Conservation (phyloP, 805 yeast species). For the Metschnikowia sp. region DNA sequence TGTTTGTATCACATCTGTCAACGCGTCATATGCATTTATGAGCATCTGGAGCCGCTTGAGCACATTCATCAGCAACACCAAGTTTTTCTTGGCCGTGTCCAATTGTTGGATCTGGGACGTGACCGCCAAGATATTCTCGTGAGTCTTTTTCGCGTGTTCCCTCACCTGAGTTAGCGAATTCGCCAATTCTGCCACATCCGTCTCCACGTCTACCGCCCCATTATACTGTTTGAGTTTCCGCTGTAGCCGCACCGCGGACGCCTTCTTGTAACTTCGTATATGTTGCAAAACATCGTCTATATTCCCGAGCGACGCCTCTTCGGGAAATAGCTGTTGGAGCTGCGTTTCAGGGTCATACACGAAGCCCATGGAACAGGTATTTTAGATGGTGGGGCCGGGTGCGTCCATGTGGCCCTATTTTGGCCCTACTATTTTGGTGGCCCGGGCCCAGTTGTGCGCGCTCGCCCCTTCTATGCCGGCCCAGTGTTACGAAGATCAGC, state of each 20-base stretch:
- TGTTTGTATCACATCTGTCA: constrained; percentile 44
- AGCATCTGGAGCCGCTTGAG: constrained; percentile 85
- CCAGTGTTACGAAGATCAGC: too few species aligned
- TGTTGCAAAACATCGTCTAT: constrained; percentile 14
- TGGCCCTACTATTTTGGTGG: too few species aligned
- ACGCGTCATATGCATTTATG: constrained; percentile 64
- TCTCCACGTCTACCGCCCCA: constrained; percentile 19
- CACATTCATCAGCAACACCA: constrained; percentile 81
- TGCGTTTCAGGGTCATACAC: constrained; percentile 18
- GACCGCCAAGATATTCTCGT: constrained; percentile 58
- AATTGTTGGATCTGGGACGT: constrained; percentile 74
- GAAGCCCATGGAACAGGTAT: constrained; percentile 12
- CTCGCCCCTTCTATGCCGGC: too few species aligned
- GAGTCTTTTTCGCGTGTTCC: constrained; percentile 51
- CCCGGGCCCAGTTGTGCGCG: too few species aligned
- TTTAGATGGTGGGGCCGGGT: neutral
- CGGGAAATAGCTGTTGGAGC: constrained; percentile 16
- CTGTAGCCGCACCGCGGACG: constrained; percentile 45
- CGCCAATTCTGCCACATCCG: constrained; percentile 41
- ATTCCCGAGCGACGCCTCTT: constrained; percentile 13
- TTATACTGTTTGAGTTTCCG: constrained; percentile 35
- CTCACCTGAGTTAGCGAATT: constrained; percentile 47
- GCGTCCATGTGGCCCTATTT: too few species aligned
- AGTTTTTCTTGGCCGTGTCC: constrained; percentile 79
- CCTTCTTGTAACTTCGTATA: constrained; percentile 34